Evolutionary conservation across 257 asterid genomes (phyloP).

Genomic region (Avicennia marina): DNA sequence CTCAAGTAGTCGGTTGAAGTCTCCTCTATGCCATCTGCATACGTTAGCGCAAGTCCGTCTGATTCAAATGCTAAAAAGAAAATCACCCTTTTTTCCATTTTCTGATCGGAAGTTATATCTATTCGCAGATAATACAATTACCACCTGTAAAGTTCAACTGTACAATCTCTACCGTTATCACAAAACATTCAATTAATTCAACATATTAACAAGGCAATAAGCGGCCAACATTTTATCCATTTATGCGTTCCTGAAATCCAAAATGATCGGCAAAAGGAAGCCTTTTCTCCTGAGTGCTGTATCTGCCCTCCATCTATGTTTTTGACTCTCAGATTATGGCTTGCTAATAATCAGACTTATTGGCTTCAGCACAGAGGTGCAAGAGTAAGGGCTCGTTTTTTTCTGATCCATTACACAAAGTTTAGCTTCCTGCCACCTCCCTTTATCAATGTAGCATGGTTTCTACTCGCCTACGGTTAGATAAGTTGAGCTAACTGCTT

Average conservation of each 20-base stretch:
- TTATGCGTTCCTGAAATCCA: constrained; percentile 20
- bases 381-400: background rate
- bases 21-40: too few species aligned
- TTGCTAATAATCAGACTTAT: background rate
- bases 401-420: background rate
- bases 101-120: too few species aligned
- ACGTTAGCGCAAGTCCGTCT: too few species aligned
- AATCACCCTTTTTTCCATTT: too few species aligned
- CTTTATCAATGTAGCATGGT: background rate
- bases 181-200: constrained; percentile 12
- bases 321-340: background rate
- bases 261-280: constrained; percentile 16
- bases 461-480: constrained; percentile 16
- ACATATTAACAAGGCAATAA: constrained; percentile 22
- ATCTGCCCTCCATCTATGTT: constrained; percentile 19
- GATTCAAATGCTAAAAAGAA: too few species aligned
- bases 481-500: constrained; percentile 14
- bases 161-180: constrained; percentile 19
- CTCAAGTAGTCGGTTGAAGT: too few species aligned
- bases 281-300: constrained; percentile 1
- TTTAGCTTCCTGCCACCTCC: background rate
- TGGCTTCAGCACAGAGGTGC: background rate
- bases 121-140: constrained; percentile 11
- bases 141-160: constrained; percentile 11
- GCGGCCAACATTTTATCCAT: background rate